phyloP scores from a whole-genome alignment of 352 stramenopile genomes.

The Phytophthora fragariae region DNA sequence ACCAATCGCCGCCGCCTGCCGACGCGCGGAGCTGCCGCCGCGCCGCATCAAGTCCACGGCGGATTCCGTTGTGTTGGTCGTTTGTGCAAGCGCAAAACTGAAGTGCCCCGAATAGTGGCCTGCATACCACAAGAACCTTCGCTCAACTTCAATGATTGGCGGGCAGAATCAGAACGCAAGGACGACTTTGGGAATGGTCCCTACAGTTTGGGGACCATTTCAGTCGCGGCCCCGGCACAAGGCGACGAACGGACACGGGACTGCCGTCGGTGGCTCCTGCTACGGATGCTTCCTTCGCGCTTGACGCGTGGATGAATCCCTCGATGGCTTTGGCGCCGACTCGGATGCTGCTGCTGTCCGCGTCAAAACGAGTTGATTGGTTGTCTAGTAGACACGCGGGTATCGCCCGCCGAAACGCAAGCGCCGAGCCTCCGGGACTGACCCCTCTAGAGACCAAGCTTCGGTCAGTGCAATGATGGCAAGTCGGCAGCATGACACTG shows the following conservation, averaged over 20 bases:
- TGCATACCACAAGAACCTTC: conserved; percentile 21
- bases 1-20: neutral
- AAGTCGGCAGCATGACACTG: neutral
- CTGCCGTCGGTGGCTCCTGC: too few relatives aligned
- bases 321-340: too few relatives aligned
- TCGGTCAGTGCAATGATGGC: neutral
- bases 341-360: too few relatives aligned
- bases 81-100: conserved; percentile 25
- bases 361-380: neutral
- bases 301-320: too few relatives aligned
- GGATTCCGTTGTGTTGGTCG: conserved; percentile 15
- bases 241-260: too few relatives aligned
- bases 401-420: conserved; percentile 24
- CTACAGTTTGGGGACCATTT: too few relatives aligned
- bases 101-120: conserved; percentile 2
- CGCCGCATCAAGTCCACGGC: conserved; percentile 13
- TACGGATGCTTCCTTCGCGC: too few relatives aligned
- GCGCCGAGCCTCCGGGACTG: neutral
- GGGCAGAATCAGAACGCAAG: neutral
- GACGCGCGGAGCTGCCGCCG: neutral
- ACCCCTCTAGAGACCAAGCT: neutral
- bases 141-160: conserved; percentile 22
- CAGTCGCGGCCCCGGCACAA: neutral
- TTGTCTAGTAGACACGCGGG: conserved; percentile 3
- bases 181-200: neutral